phyloP scores from a whole-genome alignment of 1,284 basidiomycete genomes.

The Austroboletus novae-zelandiae region DNA sequence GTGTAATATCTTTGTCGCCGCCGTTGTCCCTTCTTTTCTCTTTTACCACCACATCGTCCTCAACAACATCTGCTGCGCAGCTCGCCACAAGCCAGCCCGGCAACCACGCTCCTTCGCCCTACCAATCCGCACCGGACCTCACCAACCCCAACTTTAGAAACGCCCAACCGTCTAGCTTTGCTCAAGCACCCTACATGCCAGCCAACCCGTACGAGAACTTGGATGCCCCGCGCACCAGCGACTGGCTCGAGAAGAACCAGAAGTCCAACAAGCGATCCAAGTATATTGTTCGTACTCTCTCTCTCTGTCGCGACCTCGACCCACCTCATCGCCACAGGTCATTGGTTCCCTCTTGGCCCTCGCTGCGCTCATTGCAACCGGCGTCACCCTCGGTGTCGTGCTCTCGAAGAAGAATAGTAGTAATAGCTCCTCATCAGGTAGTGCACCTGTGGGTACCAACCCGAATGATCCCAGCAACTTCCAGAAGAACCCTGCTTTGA shows the following conservation, averaged over 20 bases:
- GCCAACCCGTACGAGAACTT: conserved; percentile 25
- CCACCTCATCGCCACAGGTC: conserved; percentile 25
- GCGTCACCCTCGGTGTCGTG: conserved; percentile 31
- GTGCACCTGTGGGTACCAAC: conserved; percentile 39
- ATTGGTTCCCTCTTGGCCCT: conserved; percentile 32
- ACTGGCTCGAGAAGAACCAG: conserved; percentile 33
- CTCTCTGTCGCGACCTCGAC: background rate
- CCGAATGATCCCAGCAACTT: conserved; percentile 65
- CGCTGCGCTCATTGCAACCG: conserved; percentile 27
- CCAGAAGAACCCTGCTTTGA: conserved; percentile 55
- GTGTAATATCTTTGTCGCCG: conserved; percentile 1
- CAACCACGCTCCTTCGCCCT: conserved; percentile 29
- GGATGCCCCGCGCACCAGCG: conserved; percentile 27
- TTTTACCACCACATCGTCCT: background rate
- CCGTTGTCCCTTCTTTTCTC: background rate
- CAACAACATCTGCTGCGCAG: conserved; percentile 18
- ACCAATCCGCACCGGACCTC: conserved; percentile 16
- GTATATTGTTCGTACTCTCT: conserved; percentile 26
- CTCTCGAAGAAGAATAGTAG: conserved; percentile 31
- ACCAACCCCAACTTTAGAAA: conserved; percentile 25
- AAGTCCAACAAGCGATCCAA: conserved; percentile 32
- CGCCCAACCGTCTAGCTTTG: conserved; percentile 21
- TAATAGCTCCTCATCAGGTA: conserved; percentile 1
- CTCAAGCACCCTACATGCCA: conserved; percentile 31
- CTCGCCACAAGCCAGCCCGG: conserved; percentile 24